Evolutionary conservation across 345 rosid species (phyloP).

Genomic region (Hevea brasiliensis): DNA sequence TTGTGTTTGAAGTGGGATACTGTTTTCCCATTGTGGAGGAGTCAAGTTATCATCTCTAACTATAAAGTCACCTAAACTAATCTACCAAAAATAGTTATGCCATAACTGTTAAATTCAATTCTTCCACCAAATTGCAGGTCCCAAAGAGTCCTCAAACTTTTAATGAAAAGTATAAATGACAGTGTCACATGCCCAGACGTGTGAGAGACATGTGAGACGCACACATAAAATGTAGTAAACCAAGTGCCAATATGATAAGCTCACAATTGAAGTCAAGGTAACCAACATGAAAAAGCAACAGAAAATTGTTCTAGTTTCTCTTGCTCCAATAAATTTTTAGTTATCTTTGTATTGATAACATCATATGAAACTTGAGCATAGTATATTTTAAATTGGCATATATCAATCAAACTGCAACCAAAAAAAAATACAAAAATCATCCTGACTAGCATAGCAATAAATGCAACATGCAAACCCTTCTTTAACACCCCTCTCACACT

Average conservation of each 20-base stretch:
- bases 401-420: background rate
- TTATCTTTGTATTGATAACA: background rate
- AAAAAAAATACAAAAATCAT: background rate
- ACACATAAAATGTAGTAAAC: background rate
- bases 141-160: background rate
- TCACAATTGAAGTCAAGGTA: background rate
- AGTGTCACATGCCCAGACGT: background rate
- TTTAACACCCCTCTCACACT: background rate
- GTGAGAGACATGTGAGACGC: background rate
- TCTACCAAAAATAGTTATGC: background rate
- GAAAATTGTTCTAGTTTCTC: background rate
- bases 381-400: background rate
- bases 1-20: too few relatives aligned
- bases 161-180: too few relatives aligned
- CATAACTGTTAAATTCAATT: too few relatives aligned
- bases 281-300: background rate
- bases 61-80: too few relatives aligned
- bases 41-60: too few relatives aligned
- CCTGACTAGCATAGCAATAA: background rate
- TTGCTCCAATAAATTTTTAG: background rate
- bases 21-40: too few relatives aligned
- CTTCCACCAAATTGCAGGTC: background rate
- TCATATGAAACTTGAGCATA: background rate
- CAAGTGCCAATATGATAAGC: too few relatives aligned
- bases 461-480: background rate